Evolutionary conservation across 2,329 filamentous ascomycete species (phyloP).

Genomic region (Pseudovirgaria hyperparasitica): DNA sequence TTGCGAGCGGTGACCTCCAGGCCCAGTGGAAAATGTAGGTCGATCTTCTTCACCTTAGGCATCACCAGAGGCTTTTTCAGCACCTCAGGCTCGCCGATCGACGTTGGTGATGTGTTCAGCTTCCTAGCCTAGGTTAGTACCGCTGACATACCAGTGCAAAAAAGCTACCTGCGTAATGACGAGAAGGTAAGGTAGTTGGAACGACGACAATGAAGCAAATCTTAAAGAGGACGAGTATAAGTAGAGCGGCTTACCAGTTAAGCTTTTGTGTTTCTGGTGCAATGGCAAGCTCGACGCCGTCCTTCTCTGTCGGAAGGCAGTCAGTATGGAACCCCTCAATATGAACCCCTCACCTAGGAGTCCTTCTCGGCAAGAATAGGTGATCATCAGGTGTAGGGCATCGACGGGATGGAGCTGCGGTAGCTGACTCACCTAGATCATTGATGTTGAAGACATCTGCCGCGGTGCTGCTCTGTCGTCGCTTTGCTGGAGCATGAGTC

Average conservation of each 20-base stretch:
- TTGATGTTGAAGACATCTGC: conserved; percentile 70
- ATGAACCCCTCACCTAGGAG: no score
- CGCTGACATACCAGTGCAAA: conserved; percentile 3
- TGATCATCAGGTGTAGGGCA: conserved; percentile 8
- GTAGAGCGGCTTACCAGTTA: conserved; percentile 55
- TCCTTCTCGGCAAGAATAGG: not conserved
- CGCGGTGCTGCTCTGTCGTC: conserved; percentile 59
- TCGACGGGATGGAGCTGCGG: conserved; percentile 6
- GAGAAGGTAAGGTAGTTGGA: no score
- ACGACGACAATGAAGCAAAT: not conserved
- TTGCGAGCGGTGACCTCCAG: conserved; percentile 83
- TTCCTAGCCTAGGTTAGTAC: conserved; percentile 49
- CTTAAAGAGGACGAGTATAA: conserved; percentile 1
- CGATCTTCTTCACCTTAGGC: conserved; percentile 86
- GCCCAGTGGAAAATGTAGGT: conserved; percentile 80
- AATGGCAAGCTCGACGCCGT: conserved; percentile 58
- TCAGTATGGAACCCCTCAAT: conserved; percentile 23
- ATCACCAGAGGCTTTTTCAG: conserved; percentile 70
- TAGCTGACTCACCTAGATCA: conserved; percentile 58
- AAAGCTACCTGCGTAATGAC: no score
- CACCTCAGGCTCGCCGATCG: conserved; percentile 70
- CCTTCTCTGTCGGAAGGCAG: conserved; percentile 48
- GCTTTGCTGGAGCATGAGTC: conserved; percentile 51
- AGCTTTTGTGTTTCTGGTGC: conserved; percentile 75
- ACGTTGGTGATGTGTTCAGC: conserved; percentile 72